phyloP scores from a whole-genome alignment of 2,329 filamentous ascomycete genomes.

The Trichophyton simii region DNA sequence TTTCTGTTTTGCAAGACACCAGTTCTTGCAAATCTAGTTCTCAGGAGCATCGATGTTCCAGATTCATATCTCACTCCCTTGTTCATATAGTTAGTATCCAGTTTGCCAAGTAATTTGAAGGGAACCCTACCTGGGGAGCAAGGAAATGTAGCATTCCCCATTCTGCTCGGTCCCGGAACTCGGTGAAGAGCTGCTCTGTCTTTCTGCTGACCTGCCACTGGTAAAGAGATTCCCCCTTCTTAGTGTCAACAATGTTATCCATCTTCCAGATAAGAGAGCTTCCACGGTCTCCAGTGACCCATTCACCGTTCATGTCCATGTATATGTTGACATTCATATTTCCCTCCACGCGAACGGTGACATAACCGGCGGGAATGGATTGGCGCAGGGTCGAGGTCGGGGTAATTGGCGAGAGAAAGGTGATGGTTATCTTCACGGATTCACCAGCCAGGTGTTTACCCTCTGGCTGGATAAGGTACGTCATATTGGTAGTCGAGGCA shows the following conservation, averaged over 20 bases:
- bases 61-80: slow-evolving; percentile 52
- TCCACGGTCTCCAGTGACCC: slow-evolving; percentile 64
- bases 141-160: slow-evolving; percentile 75
- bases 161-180: slow-evolving; percentile 61
- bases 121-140: slow-evolving; percentile 41
- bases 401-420: slow-evolving; percentile 64
- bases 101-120: background rate
- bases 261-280: slow-evolving; percentile 60
- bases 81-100: background rate
- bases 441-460: slow-evolving; percentile 19
- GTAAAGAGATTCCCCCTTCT: slow-evolving; percentile 29
- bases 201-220: slow-evolving; percentile 33
- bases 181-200: slow-evolving; percentile 57
- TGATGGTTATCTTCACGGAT: slow-evolving; percentile 38
- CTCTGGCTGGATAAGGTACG: slow-evolving; percentile 44
- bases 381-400: slow-evolving; percentile 69
- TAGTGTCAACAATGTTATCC: slow-evolving; percentile 30
- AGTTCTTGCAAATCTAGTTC: slow-evolving; percentile 56
- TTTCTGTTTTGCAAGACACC: slow-evolving; percentile 54
- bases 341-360: slow-evolving; percentile 59
- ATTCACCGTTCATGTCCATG: slow-evolving; percentile 60
- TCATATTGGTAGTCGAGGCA: slow-evolving; percentile 58
- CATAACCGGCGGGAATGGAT: slow-evolving; percentile 68
- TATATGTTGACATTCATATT: slow-evolving; percentile 51
- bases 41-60: slow-evolving; percentile 53